A percentile compares a stretch with the other conserved stretches of the same genome.
These are phyloP conservation scores for Carex parvula DNA, from an alignment of 176 grass and related monocot genomes.

Conservation along the genomic window DNA sequence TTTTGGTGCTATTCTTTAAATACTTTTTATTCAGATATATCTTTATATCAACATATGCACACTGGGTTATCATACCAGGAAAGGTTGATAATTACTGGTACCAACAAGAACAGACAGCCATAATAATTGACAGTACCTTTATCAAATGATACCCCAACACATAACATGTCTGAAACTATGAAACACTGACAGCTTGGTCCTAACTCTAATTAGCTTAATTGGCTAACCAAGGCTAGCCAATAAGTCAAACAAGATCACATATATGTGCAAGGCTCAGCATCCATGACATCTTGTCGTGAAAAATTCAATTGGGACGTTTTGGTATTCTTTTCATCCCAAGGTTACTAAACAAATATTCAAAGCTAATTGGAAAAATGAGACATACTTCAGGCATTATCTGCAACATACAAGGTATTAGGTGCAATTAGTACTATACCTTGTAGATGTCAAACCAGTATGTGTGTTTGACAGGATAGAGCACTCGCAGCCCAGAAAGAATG, in stretches of 20 bases:
- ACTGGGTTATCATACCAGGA: not conserved
- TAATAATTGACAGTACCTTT: not conserved
- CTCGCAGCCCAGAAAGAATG: slow-evolving; percentile 81
- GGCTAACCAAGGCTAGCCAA: not conserved
- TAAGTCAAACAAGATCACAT: not conserved
- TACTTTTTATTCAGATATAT: not conserved
- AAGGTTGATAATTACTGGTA: not conserved
- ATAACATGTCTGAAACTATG: not conserved
- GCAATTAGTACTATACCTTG: slow-evolving; percentile 51
- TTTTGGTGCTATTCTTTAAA: not conserved
- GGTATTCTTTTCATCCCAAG: not conserved
- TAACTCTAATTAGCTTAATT: not conserved
- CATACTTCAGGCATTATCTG: not conserved
- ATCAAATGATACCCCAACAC: not conserved
- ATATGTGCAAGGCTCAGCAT: not conserved
- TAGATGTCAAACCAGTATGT: slow-evolving; percentile 96
- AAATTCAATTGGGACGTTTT: not conserved
- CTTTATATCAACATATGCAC: not conserved
- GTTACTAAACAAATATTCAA: not conserved
- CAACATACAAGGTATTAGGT: not conserved
- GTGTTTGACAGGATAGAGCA: slow-evolving; percentile 77
- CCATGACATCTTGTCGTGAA: not conserved
- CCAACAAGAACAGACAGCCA: not conserved
- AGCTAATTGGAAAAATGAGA: not conserved
- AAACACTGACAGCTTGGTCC: not conserved